These are phyloP conservation scores for Globisporangium parvum DNA, from an alignment of 352 stramenopile species.

Conservation along the genomic window DNA sequence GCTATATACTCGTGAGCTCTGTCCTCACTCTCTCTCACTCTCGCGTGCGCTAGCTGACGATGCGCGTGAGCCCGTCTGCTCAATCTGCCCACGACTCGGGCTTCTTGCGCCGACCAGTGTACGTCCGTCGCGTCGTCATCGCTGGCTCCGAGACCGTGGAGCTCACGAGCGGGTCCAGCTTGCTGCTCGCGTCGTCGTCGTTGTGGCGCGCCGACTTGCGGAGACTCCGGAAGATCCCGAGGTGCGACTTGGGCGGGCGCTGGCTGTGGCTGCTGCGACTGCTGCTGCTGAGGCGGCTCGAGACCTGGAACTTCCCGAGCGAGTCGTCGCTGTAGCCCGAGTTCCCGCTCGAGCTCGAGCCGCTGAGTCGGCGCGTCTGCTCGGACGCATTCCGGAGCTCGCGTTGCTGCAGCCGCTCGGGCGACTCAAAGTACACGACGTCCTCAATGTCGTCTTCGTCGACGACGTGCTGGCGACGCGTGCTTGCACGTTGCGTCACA, in stretches of 20 bases:
- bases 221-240: constrained; percentile 34
- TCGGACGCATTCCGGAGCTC: constrained; percentile 31
- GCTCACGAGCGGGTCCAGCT: constrained; percentile 24
- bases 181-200: constrained; percentile 16
- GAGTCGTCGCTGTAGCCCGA: constrained; percentile 33
- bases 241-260: constrained; percentile 24
- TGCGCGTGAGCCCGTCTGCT: too few relatives aligned
- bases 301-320: neutral
- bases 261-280: neutral
- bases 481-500: constrained; percentile 5
- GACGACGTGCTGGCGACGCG: constrained; percentile 5
- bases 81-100: constrained; percentile 66
- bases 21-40: neutral
- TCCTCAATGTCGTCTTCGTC: constrained; percentile 21
- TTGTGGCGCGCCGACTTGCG: constrained; percentile 20
- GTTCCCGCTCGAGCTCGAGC: constrained; percentile 46
- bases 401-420: constrained; percentile 31
- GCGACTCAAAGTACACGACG: constrained; percentile 46
- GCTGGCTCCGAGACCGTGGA: constrained; percentile 28
- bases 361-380: constrained; percentile 35
- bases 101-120: constrained; percentile 68
- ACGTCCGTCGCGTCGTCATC: constrained; percentile 47
- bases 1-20: neutral
- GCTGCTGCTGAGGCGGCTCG: too few relatives aligned
- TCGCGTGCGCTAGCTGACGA: too few relatives aligned